Base-by-base conservation (phyloP, 352 stramenopile species). In the Peronospora destructor region DNA sequence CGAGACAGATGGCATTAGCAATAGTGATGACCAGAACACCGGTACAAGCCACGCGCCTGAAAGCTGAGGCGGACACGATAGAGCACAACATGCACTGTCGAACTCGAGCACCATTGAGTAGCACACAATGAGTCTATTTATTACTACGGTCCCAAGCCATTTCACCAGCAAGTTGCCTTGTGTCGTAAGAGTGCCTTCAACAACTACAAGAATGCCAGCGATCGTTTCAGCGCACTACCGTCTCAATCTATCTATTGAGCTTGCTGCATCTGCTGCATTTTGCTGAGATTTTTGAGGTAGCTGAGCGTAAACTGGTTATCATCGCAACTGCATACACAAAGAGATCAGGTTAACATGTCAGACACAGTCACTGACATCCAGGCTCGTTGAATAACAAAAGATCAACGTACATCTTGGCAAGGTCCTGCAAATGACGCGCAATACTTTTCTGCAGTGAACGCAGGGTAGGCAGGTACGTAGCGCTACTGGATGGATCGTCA, bases 241-340 rank as follows among this genome's bases (percentile, higher is more conserved):
- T 61, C 26, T 53, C 58, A 39, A 49, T 62, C 36, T 54, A 57
- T 66, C n/a, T n/a, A n/a, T 59, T 65, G 51, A 41, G 33, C 52
- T 40, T 66, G 48, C 32, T 74, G 66, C 50, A 67, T 61, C 45
- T 66, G 54, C 26, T 84, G 70, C 56, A 81, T 66, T 49, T 66
- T 66, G 73, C 71, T 75, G 55, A 84, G 70, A 42, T 75, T 81
- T 55, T 81, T 76, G 45, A 94, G 63, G 45, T 94, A 94, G 49
- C 76, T 87, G 40, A 94, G 76, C 32, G 84, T 85, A 66, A 90
- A 94, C 70, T 94, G 81, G 59, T 94, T 94, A 61, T 94, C 84
- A 66, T 94, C 81, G 43, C 84, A 94, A 53, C 80, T 91, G 39
- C 33, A 64, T 10, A 56, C 19, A 45, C n/a, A n/a, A 46, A 35